Conservation (phyloP, 1,284 basidiomycete genomes). For the Chalciporus sp. region DNA sequence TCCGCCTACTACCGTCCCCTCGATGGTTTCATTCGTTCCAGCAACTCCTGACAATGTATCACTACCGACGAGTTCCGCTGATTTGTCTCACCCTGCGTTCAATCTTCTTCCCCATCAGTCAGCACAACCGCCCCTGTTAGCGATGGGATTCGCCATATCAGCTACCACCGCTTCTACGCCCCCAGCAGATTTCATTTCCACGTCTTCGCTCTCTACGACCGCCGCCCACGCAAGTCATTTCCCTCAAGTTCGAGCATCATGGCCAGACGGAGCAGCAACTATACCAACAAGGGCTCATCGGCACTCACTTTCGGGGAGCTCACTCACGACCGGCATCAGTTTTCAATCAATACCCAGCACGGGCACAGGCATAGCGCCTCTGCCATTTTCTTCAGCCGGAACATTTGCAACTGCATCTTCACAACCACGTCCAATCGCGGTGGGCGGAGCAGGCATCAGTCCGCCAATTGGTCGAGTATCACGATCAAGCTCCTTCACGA, state of each 20-base stretch:
- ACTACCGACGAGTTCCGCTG: slow-evolving; percentile 45
- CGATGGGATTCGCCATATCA: slow-evolving; percentile 23
- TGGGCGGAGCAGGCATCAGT: slow-evolving; percentile 30
- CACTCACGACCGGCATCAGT: slow-evolving; percentile 33
- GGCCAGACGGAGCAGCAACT: slow-evolving; percentile 30
- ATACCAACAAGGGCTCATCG: slow-evolving; percentile 36
- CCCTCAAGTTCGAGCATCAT: slow-evolving; percentile 26
- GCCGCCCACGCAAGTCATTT: slow-evolving; percentile 26
- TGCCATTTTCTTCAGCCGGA: slow-evolving; percentile 36
- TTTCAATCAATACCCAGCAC: slow-evolving; percentile 40
- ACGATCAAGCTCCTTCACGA: slow-evolving; percentile 64
- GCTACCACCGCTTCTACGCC: slow-evolving; percentile 21
- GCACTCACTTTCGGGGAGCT: slow-evolving; percentile 38
- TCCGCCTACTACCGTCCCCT: slow-evolving; percentile 21
- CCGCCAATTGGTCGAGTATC: slow-evolving; percentile 57
- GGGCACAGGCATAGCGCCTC: slow-evolving; percentile 28
- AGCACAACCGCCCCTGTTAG: slow-evolving; percentile 25
- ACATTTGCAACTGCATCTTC: slow-evolving; percentile 32
- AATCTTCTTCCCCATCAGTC: slow-evolving; percentile 26
- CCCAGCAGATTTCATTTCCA: slow-evolving; percentile 29
- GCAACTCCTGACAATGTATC: slow-evolving; percentile 40
- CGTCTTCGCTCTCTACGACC: slow-evolving; percentile 23
- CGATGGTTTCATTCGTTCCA: slow-evolving; percentile 29
- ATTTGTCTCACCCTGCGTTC: slow-evolving; percentile 31
- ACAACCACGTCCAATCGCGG: slow-evolving; percentile 25